Percentiles rank a stretch among this genome's conserved stretches.
Evolutionary conservation across 257 asterid species (phyloP).

Genomic region (Nicotiana paniculata): DNA sequence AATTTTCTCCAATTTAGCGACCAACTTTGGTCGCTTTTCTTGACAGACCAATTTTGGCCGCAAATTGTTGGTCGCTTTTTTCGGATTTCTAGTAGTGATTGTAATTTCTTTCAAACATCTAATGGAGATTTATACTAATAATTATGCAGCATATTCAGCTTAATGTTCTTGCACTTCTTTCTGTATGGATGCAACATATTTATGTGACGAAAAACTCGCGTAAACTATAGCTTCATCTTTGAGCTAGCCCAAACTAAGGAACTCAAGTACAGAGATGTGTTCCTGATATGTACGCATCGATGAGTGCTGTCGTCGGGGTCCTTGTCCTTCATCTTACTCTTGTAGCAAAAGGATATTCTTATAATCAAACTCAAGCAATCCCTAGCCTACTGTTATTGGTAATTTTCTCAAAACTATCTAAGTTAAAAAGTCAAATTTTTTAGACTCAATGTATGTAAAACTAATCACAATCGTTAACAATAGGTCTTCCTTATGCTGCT

Average conservation of each 20-base stretch:
- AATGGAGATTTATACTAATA: background rate
- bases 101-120: background rate
- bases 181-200: slow-evolving; percentile 86
- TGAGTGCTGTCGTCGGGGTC: slow-evolving; percentile 67
- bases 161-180: slow-evolving; percentile 70
- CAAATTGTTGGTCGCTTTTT: too few species aligned
- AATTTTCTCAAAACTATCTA: background rate
- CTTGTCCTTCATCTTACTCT: slow-evolving; percentile 65
- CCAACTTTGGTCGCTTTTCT: too few species aligned
- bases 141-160: slow-evolving; percentile 83
- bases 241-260: slow-evolving; percentile 60
- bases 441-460: background rate
- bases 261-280: slow-evolving; percentile 67
- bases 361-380: slow-evolving; percentile 56
- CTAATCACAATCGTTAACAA: background rate
- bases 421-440: background rate
- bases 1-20: too few species aligned
- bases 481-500: slow-evolving; percentile 47
- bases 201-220: slow-evolving; percentile 79
- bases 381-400: slow-evolving; percentile 79
- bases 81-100: background rate
- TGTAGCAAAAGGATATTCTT: slow-evolving; percentile 62
- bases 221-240: slow-evolving; percentile 82
- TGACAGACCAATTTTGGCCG: too few species aligned
- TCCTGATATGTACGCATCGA: slow-evolving; percentile 65